Evolutionary conservation across 2,329 filamentous ascomycete genomes (phyloP), one percentile per base, ranked within the genome.

Genomic region (Penicillium sp.): DNA sequence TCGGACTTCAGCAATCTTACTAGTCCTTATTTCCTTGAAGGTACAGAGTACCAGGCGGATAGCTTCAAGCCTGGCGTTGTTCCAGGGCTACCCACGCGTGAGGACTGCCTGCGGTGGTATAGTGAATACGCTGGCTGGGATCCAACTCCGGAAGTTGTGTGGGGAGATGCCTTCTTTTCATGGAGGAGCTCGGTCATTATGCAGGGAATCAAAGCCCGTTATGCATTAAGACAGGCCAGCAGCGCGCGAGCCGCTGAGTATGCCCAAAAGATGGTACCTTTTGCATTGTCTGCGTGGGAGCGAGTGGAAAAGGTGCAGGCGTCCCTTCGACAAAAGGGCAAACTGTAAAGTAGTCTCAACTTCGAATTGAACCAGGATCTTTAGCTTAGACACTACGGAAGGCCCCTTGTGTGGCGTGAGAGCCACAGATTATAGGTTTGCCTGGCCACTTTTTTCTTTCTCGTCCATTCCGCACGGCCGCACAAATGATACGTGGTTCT

Each of bases 131-230:
- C 89, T 2, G 90, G 90, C 17, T 96, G 91, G 85, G 85, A 93
- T 75, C 87, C 90, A 0, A 79, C 78, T 1, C 77, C 82, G 21
- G 80, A 79, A 29, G 79, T 89, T 58, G 82, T 81, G 7, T 90
- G 88, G 88, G 86, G 87, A 4, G 84, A 87, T 70, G 85, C 86
- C 1, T 90, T 90, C 74, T 83, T 83, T 55, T 80, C 84, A 26
- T 88, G 88, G 71, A 79, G 87, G 53, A 83, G 81, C 38, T 82
- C 83, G 26, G 82, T 89, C 46, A 89, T 89, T 73, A 86, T 83
- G 89, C 95, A 99, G 81, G 95, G 95, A 3, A 98, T 99, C 75
- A 93, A 93, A 53, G 95, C 95, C 54, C 83, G 95, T 66, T 91
- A 91, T 76, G 95, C 95, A 29, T 81, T 86, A 52, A 83, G 94